Percentiles rank a stretch among this genome's conserved stretches.
These are phyloP conservation scores for Auricularia auricula-judae DNA, from an alignment of 768 basidiomycete species.

Conservation along the genomic window DNA sequence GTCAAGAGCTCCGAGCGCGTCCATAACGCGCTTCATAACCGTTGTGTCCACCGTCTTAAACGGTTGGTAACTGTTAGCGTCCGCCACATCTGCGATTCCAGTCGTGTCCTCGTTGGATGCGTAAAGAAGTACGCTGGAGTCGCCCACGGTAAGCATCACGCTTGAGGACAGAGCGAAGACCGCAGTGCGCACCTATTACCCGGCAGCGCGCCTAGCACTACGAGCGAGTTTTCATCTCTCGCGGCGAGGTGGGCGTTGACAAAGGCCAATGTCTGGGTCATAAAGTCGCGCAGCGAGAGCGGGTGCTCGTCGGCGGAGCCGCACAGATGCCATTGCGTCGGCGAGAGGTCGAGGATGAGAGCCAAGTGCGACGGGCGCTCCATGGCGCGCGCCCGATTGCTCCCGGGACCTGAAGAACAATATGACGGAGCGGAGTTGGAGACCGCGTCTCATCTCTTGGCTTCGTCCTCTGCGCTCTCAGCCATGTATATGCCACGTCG, in stretches of 20 bases:
- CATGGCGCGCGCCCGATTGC: constrained; percentile 18
- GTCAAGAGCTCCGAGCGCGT: constrained; percentile 46
- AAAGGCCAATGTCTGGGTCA: constrained; percentile 81
- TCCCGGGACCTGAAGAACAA: background rate
- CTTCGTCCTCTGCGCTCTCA: no score
- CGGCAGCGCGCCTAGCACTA: constrained; percentile 84
- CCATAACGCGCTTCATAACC: constrained; percentile 48
- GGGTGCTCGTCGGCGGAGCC: constrained; percentile 35
- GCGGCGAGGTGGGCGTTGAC: constrained; percentile 87
- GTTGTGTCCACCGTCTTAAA: constrained; percentile 69
- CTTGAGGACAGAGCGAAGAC: background rate
- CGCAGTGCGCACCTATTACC: constrained; percentile 51
- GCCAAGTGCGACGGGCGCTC: constrained; percentile 57
- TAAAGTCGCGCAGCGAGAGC: constrained; percentile 58
- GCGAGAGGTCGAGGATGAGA: constrained; percentile 77
- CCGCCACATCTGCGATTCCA: constrained; percentile 25
- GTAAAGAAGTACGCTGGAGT: constrained; percentile 60
- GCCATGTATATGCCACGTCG: background rate
- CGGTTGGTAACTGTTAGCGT: constrained; percentile 75
- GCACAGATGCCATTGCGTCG: constrained; percentile 75
- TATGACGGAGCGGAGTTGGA: no score
- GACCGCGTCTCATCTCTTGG: no score
- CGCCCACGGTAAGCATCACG: no score
- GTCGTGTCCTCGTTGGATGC: constrained; percentile 41
- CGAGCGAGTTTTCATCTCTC: constrained; percentile 84